phyloP scores from a whole-genome alignment of 225 moss, liverwort and hornwort genomes.

The Pseudoscleropodium purum region DNA sequence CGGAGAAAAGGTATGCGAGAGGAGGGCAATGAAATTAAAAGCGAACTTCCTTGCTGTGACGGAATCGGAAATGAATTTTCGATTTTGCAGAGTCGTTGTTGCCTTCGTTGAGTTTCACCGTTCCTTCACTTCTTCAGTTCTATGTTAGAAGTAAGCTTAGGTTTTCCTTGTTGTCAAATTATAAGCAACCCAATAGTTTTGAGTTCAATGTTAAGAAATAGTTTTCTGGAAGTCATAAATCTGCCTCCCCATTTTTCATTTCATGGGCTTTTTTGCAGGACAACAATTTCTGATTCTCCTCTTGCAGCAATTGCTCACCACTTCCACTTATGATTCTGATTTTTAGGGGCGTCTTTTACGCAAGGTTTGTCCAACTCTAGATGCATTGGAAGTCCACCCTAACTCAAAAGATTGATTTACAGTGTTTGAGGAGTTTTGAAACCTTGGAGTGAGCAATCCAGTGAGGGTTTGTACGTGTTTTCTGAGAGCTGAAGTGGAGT shows the following conservation, averaged over 20 bases:
- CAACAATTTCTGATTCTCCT: not conserved
- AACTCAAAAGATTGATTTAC: not conserved
- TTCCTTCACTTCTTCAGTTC: not conserved
- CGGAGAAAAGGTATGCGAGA: constrained; percentile 10
- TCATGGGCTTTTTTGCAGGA: not conserved
- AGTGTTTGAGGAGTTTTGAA: not conserved
- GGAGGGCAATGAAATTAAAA: not conserved
- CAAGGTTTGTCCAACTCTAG: not conserved
- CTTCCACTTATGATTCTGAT: not conserved
- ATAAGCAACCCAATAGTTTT: not conserved
- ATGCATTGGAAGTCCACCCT: not conserved
- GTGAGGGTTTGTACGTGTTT: not conserved
- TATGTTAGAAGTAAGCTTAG: not conserved
- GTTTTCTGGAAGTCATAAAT: not conserved
- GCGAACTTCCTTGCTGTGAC: not conserved
- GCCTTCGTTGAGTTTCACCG: not conserved
- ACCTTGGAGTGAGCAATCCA: not conserved
- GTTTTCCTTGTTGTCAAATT: not conserved
- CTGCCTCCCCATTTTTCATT: too few relatives aligned
- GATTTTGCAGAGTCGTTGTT: too few relatives aligned
- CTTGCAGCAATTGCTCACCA: not conserved
- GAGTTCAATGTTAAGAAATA: not conserved
- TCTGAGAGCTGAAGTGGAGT: not conserved
- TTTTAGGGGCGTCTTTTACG: too few relatives aligned
- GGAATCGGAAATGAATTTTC: not conserved